Evolutionary conservation across 2,329 filamentous ascomycete species (phyloP).

Genomic region (Penicillium sp.): DNA sequence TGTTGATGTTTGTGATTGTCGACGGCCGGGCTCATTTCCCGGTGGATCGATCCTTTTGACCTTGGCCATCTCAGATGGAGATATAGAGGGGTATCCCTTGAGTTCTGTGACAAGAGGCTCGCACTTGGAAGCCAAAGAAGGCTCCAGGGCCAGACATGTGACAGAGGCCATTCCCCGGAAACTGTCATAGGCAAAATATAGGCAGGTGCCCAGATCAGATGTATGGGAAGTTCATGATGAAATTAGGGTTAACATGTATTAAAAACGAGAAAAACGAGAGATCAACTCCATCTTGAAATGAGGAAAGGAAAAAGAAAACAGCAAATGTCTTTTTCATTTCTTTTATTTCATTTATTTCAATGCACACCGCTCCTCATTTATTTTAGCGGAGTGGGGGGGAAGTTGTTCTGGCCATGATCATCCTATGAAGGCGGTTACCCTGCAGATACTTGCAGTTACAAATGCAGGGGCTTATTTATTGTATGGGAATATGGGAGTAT

Average conservation of each 20-base stretch:
- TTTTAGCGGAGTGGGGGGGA: constrained; percentile 9
- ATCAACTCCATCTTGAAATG: constrained; percentile 8
- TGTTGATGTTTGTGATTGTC: constrained; percentile 24
- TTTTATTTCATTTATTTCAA: neutral
- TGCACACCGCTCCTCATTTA: constrained; percentile 13
- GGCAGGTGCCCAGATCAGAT: constrained; percentile 2
- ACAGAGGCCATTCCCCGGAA: constrained; percentile 18
- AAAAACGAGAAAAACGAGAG: constrained; percentile 5
- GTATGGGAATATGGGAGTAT: neutral
- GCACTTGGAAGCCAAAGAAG: constrained; percentile 10
- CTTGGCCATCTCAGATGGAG: constrained; percentile 13
- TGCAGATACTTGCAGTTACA: constrained; percentile 10
- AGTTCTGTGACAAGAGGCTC: constrained; percentile 12
- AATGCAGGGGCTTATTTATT: constrained; percentile 12
- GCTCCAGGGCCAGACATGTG: constrained; percentile 23
- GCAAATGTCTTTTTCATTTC: neutral
- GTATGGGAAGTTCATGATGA: constrained; percentile 2
- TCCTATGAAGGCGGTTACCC: neutral
- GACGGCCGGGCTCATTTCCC: constrained; percentile 4
- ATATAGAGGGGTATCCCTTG: constrained; percentile 8
- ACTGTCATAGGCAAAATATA: neutral
- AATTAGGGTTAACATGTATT: constrained; percentile 12
- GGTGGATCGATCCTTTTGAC: constrained; percentile 14
- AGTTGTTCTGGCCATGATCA: constrained; percentile 4
- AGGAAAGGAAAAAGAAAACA: neutral